Evolutionary conservation across 352 stramenopile species (phyloP).

Genomic region (Phytophthora quininea): DNA sequence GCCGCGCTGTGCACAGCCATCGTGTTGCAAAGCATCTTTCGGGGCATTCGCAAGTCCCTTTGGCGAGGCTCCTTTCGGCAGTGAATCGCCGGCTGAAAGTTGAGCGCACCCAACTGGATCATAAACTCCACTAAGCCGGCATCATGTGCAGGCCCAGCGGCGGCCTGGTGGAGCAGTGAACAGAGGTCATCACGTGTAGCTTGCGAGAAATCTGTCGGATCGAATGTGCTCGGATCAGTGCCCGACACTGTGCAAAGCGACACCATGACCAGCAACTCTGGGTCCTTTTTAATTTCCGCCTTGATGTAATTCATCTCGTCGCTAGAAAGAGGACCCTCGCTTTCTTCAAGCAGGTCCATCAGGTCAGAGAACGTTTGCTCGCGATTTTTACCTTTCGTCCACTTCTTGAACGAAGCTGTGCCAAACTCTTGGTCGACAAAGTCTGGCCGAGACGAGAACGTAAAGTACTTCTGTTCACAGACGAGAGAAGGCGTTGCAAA

Average conservation of each 20-base stretch:
- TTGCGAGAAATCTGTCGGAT: not conserved
- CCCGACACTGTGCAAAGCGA: not conserved
- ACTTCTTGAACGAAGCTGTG: conserved; percentile 7
- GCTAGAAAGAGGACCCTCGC: conserved; percentile 10
- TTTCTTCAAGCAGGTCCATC: conserved; percentile 15
- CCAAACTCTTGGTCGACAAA: conserved; percentile 27
- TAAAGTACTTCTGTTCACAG: conserved; percentile 15
- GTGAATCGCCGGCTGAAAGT: conserved; percentile 21
- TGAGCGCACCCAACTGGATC: conserved; percentile 37
- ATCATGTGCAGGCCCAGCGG: conserved; percentile 34
- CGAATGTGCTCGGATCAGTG: not conserved
- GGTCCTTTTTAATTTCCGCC: conserved; percentile 20
- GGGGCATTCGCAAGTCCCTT: not conserved
- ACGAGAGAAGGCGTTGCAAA: conserved; percentile 14
- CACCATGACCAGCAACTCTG: conserved; percentile 13
- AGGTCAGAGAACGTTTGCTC: conserved; percentile 19
- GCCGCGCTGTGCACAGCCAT: conserved; percentile 34
- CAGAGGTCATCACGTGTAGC: conserved; percentile 10
- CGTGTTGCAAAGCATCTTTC: conserved; percentile 7
- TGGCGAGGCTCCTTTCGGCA: conserved; percentile 10
- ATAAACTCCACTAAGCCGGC: conserved; percentile 42
- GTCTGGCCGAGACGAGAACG: conserved; percentile 19
- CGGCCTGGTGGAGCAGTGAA: conserved; percentile 36
- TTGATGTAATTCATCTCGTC: conserved; percentile 8
- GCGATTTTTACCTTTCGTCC: not conserved